Conservation (phyloP, 1,139 yeast species). For the Eremothecium cymbalariae region DNA sequence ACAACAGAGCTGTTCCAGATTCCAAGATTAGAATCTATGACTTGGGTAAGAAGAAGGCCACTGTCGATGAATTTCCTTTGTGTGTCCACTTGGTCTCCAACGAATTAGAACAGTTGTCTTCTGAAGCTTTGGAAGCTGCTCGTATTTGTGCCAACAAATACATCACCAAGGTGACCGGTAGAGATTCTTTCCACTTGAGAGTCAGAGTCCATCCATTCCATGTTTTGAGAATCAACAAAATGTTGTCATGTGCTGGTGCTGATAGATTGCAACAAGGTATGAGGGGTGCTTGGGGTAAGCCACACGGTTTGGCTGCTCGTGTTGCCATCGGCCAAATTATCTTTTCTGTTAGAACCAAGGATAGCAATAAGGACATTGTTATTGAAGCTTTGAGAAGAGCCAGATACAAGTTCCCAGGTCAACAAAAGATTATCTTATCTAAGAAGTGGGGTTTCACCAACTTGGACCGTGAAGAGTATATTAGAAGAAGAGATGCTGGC, state of each 20-base stretch:
- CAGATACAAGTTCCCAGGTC: slow-evolving; percentile 99
- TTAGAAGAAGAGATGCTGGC: slow-evolving; percentile 89
- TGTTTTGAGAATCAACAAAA: slow-evolving; percentile 99
- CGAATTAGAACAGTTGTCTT: slow-evolving; percentile 98
- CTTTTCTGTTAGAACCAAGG: slow-evolving; percentile 98
- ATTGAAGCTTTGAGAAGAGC: slow-evolving; percentile 99
- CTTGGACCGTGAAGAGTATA: slow-evolving; percentile 95
- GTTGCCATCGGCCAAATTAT: slow-evolving; percentile 97
- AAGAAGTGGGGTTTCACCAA: slow-evolving; percentile 99
- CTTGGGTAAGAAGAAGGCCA: slow-evolving; percentile 99
- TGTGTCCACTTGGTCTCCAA: slow-evolving; percentile 98
- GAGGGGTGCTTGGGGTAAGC: slow-evolving; percentile 99
- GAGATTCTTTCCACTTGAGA: slow-evolving; percentile 99
- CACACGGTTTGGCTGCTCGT: slow-evolving; percentile 99
- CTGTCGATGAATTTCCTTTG: slow-evolving; percentile 98
- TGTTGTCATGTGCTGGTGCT: slow-evolving; percentile 99
- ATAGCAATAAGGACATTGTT: slow-evolving; percentile 93
- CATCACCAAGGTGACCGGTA: slow-evolving; percentile 94
- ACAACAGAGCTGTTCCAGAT: slow-evolving; percentile 99
- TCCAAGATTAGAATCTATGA: slow-evolving; percentile 98
- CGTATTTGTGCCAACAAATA: slow-evolving; percentile 99
- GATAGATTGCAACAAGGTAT: slow-evolving; percentile 99
- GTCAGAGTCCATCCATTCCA: slow-evolving; percentile 99
- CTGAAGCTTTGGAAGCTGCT: slow-evolving; percentile 99
- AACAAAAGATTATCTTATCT: slow-evolving; percentile 96